Conservation (phyloP, 441 rosid genomes). For the Macaranga tanarius region DNA sequence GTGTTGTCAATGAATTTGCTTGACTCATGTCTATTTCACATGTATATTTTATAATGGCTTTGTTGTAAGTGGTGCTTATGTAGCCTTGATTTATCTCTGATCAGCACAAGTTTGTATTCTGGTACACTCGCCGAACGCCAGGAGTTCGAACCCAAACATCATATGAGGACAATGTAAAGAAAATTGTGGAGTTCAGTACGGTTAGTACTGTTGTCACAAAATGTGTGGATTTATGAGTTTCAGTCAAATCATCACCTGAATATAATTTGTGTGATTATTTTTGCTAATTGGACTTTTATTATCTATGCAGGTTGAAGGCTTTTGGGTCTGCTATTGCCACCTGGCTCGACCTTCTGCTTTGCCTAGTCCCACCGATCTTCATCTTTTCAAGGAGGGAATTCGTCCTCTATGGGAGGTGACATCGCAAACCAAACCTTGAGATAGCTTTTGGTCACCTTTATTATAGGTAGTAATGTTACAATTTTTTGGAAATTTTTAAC, state of each 20-base stretch:
- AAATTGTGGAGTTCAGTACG: conserved; percentile 85
- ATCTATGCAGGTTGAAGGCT: conserved; percentile 69
- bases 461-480: neutral
- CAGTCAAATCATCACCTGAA: conserved; percentile 1
- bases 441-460: neutral
- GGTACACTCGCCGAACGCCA: conserved; percentile 94
- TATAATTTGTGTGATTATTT: neutral
- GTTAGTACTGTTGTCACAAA: conserved; percentile 42
- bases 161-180: conserved; percentile 92
- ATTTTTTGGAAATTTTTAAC: conserved; percentile 2
- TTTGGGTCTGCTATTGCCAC: conserved; percentile 95
- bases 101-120: conserved; percentile 79
- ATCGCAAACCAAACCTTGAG: conserved; percentile 16
- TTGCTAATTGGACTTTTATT: conserved; percentile 18
- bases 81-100: conserved; percentile 23
- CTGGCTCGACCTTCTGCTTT: conserved; percentile 82
- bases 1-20: neutral
- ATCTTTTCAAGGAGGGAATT: conserved; percentile 90
- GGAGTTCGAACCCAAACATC: conserved; percentile 86
- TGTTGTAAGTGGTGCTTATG: conserved; percentile 8
- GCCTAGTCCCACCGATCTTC: conserved; percentile 95
- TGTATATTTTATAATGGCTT: neutral
- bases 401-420: conserved; percentile 95
- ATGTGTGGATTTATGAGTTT: neutral
- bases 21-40: neutral